phyloP scores from a whole-genome alignment of 2,329 filamentous ascomycete species.

The Nothophaeocryptopus gaeumannii region DNA sequence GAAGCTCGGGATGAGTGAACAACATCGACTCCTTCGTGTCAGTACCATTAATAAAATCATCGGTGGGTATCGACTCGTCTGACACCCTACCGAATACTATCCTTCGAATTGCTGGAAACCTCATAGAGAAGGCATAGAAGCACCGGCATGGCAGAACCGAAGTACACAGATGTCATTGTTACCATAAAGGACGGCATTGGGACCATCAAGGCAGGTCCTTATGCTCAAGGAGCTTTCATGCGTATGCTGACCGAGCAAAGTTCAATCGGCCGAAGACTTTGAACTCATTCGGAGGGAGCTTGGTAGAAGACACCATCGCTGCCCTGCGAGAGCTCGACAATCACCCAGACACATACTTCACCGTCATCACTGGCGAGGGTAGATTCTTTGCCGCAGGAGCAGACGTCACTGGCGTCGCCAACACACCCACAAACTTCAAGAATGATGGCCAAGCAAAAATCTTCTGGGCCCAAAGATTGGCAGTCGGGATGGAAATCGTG shows the following conservation, averaged over 20 bases:
- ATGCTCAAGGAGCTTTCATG: background rate
- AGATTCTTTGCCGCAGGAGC: slow-evolving; percentile 30
- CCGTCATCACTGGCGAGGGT: slow-evolving; percentile 30
- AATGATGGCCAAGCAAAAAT: slow-evolving; percentile 29
- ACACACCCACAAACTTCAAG: slow-evolving; percentile 19
- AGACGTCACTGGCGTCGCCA: slow-evolving; percentile 24
- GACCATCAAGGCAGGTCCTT: slow-evolving; percentile 25
- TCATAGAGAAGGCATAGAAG: background rate
- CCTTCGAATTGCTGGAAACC: background rate
- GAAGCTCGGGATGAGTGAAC: too few species aligned
- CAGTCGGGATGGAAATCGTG: slow-evolving; percentile 26
- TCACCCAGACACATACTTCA: slow-evolving; percentile 29
- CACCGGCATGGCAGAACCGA: slow-evolving; percentile 5
- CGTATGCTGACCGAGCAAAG: slow-evolving; percentile 1
- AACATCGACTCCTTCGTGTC: too few species aligned
- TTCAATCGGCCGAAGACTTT: slow-evolving; percentile 30
- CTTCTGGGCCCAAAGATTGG: slow-evolving; percentile 26
- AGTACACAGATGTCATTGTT: slow-evolving; percentile 28
- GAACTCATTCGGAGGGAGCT: slow-evolving; percentile 27
- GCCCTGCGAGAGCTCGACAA: slow-evolving; percentile 28
- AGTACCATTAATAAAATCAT: too few species aligned
- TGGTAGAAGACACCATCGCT: slow-evolving; percentile 27
- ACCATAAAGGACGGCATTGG: slow-evolving; percentile 26
- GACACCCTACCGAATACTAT: too few species aligned
- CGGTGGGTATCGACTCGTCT: too few species aligned